Conservation (phyloP, 768 basidiomycete genomes). For the Pleurotus salmoneostramineus region DNA sequence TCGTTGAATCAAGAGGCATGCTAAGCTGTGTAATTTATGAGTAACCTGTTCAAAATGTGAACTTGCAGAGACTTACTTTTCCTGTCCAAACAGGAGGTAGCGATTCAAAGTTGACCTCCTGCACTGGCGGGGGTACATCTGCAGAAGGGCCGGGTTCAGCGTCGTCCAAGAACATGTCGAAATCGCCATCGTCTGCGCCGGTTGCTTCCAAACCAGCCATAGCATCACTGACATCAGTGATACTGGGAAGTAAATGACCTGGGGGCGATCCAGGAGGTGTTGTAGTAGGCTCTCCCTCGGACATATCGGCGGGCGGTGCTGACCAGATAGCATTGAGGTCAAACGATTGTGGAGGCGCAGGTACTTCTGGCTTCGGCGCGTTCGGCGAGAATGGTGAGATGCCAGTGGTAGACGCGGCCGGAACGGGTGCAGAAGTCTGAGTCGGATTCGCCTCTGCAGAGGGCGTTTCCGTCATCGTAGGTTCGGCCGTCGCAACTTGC, state of each 20-base stretch:
- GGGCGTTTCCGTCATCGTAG: conserved; percentile 15
- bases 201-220: conserved; percentile 37
- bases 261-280: conserved; percentile 13
- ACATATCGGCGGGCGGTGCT: conserved; percentile 30
- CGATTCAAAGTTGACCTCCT: conserved; percentile 48
- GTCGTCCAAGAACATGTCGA: conserved; percentile 81
- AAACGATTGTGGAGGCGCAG: conserved; percentile 45
- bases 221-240: conserved; percentile 34
- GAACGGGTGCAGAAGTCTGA: conserved; percentile 16
- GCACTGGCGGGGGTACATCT: conserved; percentile 30
- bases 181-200: conserved; percentile 72
- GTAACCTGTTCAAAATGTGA: conserved; percentile 6
- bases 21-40: conserved; percentile 44
- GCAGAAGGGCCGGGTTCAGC: conserved; percentile 33
- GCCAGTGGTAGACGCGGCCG: conserved; percentile 27
- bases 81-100: conserved; percentile 69
- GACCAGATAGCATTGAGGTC: conserved; percentile 74
- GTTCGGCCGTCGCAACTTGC: conserved; percentile 17
- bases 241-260: conserved; percentile 18
- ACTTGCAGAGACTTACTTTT: conserved; percentile 45
- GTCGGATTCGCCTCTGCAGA: conserved; percentile 9
- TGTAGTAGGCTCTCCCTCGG: conserved; percentile 13
- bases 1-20: conserved; percentile 75
- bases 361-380: conserved; percentile 35
- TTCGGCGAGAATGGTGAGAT: conserved; percentile 44